Conservation (phyloP, 177 flowering plant species). For the Vitis hybrid region DNA sequence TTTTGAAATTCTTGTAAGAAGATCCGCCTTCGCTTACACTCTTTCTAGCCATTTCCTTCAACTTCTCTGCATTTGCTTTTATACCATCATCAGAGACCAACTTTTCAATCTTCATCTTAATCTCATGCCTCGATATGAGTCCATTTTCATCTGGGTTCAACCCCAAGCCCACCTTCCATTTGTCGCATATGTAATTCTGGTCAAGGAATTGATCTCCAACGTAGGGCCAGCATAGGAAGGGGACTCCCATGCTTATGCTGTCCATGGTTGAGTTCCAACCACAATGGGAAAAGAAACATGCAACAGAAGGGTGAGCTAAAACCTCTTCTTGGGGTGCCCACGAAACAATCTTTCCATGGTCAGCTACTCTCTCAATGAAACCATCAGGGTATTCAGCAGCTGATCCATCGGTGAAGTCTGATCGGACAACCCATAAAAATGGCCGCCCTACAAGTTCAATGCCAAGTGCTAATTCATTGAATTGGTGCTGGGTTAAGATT, state of each 20-base stretch:
- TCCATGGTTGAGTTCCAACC: slow-evolving; percentile 33
- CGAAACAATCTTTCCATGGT: no score
- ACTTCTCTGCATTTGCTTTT: no score
- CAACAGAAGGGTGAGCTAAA: slow-evolving; percentile 7
- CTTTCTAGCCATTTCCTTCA: no score
- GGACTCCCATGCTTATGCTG: slow-evolving; percentile 22
- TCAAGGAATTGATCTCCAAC: no score
- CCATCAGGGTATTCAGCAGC: no score
- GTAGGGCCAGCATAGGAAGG: slow-evolving; percentile 20
- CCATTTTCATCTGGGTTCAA: slow-evolving; percentile 13
- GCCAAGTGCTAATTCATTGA: slow-evolving; percentile 33
- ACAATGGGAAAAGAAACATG: slow-evolving; percentile 31
- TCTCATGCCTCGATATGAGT: slow-evolving; percentile 19
- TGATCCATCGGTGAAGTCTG: slow-evolving; percentile 6
- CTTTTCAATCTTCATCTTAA: slow-evolving; percentile 13
- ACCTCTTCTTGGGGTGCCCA: no score
- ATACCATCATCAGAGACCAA: slow-evolving; percentile 5
- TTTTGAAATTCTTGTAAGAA: no score
- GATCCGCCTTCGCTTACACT: no score
- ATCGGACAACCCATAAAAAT: slow-evolving; percentile 33
- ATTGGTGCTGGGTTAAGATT: slow-evolving; percentile 23
- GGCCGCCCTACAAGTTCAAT: slow-evolving; percentile 22
- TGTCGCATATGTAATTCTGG: slow-evolving; percentile 13
- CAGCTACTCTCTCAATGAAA: no score
- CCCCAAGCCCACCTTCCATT: slow-evolving; percentile 10